Evolutionary conservation across 805 yeast species (phyloP).

Genomic region (Candida vaughaniae): DNA sequence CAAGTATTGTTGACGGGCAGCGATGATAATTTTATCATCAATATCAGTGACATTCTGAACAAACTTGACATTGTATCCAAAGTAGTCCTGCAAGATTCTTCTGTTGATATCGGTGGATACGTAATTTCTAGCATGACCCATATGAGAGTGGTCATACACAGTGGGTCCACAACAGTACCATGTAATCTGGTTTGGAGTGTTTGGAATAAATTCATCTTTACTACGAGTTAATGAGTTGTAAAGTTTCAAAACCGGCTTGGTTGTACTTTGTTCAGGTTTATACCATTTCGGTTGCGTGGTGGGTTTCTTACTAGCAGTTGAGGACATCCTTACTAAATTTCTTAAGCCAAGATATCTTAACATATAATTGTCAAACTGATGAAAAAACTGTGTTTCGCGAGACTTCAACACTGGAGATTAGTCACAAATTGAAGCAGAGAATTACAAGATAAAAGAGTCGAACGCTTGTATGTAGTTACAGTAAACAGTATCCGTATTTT

Average conservation of each 20-base stretch:
- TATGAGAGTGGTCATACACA: conserved; percentile 91
- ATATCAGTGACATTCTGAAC: conserved; percentile 98
- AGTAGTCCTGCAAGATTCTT: conserved; percentile 83
- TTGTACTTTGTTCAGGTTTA: conserved; percentile 14
- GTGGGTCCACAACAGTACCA: conserved; percentile 99
- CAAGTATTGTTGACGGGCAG: conserved; percentile 87
- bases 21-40: conserved; percentile 92
- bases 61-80: conserved; percentile 83
- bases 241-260: conserved; percentile 51
- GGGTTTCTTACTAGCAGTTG: conserved; percentile 23
- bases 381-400: too few species aligned
- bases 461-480: too few species aligned
- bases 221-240: conserved; percentile 82
- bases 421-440: too few species aligned
- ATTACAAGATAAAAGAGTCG: too few species aligned
- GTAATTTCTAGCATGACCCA: conserved; percentile 98
- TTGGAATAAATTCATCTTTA: conserved; percentile 78
- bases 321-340: conserved; percentile 18
- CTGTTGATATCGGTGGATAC: conserved; percentile 93
- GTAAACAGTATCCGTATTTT: too few species aligned
- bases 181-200: conserved; percentile 59
- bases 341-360: conserved; percentile 8
- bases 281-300: conserved; percentile 41
- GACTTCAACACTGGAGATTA: too few species aligned
- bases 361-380: conserved; percentile 5